These are phyloP conservation scores for Delonix regia DNA, from an alignment of 306 rosid genomes.

Conservation along the genomic window DNA sequence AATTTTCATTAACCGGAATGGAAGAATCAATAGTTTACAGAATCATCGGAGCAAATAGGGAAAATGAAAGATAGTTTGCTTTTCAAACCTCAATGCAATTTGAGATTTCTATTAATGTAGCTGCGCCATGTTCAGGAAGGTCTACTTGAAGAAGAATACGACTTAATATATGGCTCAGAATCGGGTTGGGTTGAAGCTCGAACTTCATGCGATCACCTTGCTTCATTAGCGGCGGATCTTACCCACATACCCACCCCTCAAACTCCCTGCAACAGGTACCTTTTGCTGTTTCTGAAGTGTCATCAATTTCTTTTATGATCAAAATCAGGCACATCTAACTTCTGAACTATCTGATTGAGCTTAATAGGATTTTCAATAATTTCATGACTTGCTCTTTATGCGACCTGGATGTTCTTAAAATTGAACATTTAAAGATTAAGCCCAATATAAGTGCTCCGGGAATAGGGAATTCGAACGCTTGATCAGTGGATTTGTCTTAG, in stretches of 20 bases:
- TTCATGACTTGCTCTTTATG: not conserved
- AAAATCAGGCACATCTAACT: not conserved
- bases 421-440: not conserved
- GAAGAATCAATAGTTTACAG: no score
- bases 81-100: not conserved
- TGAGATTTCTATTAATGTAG: not conserved
- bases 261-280: conserved; percentile 64
- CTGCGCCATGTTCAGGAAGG: conserved; percentile 31
- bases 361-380: not conserved
- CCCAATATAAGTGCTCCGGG: not conserved
- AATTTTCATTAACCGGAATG: not conserved
- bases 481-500: no score
- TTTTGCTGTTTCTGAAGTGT: not conserved
- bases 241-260: conserved; percentile 67
- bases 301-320: not conserved
- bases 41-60: not conserved
- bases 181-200: conserved; percentile 89
- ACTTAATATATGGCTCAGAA: conserved; percentile 47
- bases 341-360: not conserved
- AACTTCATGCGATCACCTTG: conserved; percentile 64
- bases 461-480: no score
- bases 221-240: conserved; percentile 60
- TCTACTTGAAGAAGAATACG: conserved; percentile 44
- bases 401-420: not conserved
- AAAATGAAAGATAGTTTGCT: not conserved